phyloP scores from a whole-genome alignment of 768 basidiomycete species.

The Cystobasidium onofrii region DNA sequence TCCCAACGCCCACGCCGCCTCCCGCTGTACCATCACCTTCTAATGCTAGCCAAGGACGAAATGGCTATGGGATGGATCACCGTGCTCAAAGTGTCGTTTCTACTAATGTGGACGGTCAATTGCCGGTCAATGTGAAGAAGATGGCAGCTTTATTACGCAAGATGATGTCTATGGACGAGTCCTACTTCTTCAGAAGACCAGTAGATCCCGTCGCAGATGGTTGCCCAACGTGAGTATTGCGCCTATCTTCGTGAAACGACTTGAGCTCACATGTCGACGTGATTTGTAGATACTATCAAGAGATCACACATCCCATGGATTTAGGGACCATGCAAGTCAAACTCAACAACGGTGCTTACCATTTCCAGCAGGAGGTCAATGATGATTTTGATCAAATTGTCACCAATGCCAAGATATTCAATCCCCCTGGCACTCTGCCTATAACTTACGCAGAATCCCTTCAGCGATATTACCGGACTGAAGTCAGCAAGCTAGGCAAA shows the following conservation, averaged over 20 bases:
- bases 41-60: background rate
- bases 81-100: constrained; percentile 11
- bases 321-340: constrained; percentile 70
- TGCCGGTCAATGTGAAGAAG: constrained; percentile 70
- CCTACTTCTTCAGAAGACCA: constrained; percentile 64
- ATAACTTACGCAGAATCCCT: constrained; percentile 62
- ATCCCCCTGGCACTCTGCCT: constrained; percentile 70
- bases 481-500: constrained; percentile 73
- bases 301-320: constrained; percentile 88
- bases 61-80: background rate
- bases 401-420: constrained; percentile 84
- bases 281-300: constrained; percentile 67
- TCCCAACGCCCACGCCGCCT: constrained; percentile 23
- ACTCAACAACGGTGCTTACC: constrained; percentile 58
- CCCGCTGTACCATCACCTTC: constrained; percentile 33
- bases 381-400: constrained; percentile 75
- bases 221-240: constrained; percentile 70
- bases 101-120: background rate
- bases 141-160: constrained; percentile 62
- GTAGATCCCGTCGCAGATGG: constrained; percentile 77
- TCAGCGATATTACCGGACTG: constrained; percentile 68
- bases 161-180: constrained; percentile 59
- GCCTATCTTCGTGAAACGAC: background rate
- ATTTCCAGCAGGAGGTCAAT: constrained; percentile 70
- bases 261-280: background rate